A percentile compares a stretch with the other conserved stretches of the same genome.
phyloP scores from a whole-genome alignment of 139 green algal species.

The Micractinium conductrix region DNA sequence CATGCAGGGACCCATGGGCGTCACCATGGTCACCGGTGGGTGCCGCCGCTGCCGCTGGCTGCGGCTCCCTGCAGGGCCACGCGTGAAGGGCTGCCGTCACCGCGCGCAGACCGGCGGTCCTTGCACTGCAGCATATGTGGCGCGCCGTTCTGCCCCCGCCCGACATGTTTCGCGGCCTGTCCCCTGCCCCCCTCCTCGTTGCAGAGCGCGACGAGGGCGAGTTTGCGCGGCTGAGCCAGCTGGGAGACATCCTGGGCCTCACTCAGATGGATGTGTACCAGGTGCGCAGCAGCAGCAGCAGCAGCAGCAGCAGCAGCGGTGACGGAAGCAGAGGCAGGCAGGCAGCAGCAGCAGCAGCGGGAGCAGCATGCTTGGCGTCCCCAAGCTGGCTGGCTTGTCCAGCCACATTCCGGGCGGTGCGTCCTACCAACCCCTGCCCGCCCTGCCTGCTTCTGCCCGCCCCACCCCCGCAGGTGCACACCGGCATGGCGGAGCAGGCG shows the following conservation, averaged over 20 bases:
- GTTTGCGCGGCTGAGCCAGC: slow-evolving; percentile 83
- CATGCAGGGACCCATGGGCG: slow-evolving; percentile 91
- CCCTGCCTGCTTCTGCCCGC: background rate
- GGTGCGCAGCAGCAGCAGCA: too few relatives aligned
- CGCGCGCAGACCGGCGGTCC: too few relatives aligned
- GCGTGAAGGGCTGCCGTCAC: too few relatives aligned
- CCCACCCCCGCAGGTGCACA: slow-evolving; percentile 65
- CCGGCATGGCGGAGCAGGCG: slow-evolving; percentile 90
- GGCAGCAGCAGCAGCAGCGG: too few relatives aligned
- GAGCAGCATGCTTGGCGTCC: too few relatives aligned
- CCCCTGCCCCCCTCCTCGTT: background rate
- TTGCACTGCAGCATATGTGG: too few relatives aligned
- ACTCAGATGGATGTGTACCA: slow-evolving; percentile 60
- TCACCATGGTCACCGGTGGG: slow-evolving; percentile 54
- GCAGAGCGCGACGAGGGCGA: slow-evolving; percentile 82
- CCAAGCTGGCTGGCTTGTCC: too few relatives aligned
- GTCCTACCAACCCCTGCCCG: background rate
- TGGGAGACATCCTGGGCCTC: slow-evolving; percentile 89
- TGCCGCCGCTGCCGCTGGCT: background rate
- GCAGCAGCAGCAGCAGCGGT: too few relatives aligned
- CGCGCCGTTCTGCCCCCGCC: too few relatives aligned
- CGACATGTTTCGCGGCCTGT: too few relatives aligned
- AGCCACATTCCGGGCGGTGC: background rate
- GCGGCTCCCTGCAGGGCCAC: too few relatives aligned
- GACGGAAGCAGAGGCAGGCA: too few relatives aligned